A percentile compares a stretch with the other conserved stretches of the same genome.
These are phyloP conservation scores for Sarocladiaceae sp. DNA, from an alignment of 2,329 filamentous ascomycete genomes.

Conservation along the genomic window DNA sequence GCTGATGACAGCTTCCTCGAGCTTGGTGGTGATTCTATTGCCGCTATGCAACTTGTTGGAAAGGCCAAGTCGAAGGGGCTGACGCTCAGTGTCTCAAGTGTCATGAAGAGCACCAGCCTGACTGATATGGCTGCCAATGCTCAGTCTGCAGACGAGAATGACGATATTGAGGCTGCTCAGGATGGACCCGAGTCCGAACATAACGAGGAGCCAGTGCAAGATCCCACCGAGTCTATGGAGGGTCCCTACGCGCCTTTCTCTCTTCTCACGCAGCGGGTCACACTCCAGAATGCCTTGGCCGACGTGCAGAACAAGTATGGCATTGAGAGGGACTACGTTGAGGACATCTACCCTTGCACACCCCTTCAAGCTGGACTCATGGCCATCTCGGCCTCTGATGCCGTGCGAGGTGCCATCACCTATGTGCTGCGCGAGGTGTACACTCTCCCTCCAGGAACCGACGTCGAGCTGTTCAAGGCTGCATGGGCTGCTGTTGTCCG, in stretches of 20 bases:
- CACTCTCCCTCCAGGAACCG: neutral
- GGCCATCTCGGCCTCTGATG: neutral
- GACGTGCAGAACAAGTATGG: conserved; percentile 15
- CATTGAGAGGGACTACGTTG: conserved; percentile 11
- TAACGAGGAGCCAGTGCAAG: conserved; percentile 12
- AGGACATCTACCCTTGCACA: conserved; percentile 30
- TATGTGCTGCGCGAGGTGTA: neutral
- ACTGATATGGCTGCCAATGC: too few relatives aligned
- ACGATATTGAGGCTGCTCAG: too few relatives aligned
- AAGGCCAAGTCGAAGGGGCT: neutral
- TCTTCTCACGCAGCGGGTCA: neutral
- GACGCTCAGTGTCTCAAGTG: too few relatives aligned
- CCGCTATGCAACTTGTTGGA: conserved; percentile 11
- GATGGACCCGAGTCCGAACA: neutral
- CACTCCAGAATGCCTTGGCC: conserved; percentile 17
- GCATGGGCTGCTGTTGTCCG: too few relatives aligned
- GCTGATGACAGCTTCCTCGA: conserved; percentile 18
- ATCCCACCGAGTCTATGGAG: too few relatives aligned
- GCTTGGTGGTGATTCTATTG: conserved; percentile 19
- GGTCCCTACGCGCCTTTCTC: too few relatives aligned
- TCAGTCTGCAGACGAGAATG: too few relatives aligned
- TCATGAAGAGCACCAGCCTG: too few relatives aligned
- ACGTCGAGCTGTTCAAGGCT: too few relatives aligned
- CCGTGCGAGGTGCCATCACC: neutral
- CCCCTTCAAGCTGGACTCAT: conserved; percentile 28